Conservation (phyloP, 2,329 filamentous ascomycete species). For the Pseudogymnoascus sp. region DNA sequence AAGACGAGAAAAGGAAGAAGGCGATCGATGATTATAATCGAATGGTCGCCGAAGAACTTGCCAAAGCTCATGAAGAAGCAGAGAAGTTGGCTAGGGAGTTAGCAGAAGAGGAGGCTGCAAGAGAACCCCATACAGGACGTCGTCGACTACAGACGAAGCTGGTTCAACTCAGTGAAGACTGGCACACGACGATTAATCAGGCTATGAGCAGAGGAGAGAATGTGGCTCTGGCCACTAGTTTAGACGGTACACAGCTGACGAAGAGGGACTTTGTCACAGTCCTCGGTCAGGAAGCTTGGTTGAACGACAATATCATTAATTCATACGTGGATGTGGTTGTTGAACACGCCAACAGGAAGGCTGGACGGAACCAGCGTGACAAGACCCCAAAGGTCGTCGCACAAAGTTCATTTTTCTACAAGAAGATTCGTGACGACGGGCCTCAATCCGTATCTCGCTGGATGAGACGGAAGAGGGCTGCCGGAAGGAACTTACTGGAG, state of each 20-base stretch:
- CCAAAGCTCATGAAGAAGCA: constrained; percentile 1
- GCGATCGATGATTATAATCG: neutral
- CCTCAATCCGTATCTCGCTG: constrained; percentile 45
- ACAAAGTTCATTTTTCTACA: constrained; percentile 61
- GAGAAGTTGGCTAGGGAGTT: neutral
- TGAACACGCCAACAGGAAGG: constrained; percentile 48
- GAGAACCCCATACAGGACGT: neutral
- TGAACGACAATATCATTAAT: constrained; percentile 73
- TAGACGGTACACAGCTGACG: neutral
- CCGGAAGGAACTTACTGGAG: constrained; percentile 54
- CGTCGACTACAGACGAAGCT: constrained; percentile 6
- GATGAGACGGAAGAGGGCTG: constrained; percentile 50
- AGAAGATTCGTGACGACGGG: constrained; percentile 42
- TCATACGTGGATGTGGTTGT: constrained; percentile 56
- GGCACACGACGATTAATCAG: neutral
- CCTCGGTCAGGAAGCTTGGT: constrained; percentile 34
- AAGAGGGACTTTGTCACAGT: neutral
- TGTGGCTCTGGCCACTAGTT: neutral
- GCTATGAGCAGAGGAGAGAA: neutral
- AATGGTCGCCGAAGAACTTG: neutral
- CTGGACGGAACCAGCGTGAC: constrained; percentile 40
- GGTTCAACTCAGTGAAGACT: neutral
- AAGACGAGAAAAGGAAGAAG: neutral
- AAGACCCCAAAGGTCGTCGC: constrained; percentile 53
- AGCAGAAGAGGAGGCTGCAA: neutral